Conservation (phyloP, 2,329 filamentous ascomycete species). For the Zymoseptoria crescenta region DNA sequence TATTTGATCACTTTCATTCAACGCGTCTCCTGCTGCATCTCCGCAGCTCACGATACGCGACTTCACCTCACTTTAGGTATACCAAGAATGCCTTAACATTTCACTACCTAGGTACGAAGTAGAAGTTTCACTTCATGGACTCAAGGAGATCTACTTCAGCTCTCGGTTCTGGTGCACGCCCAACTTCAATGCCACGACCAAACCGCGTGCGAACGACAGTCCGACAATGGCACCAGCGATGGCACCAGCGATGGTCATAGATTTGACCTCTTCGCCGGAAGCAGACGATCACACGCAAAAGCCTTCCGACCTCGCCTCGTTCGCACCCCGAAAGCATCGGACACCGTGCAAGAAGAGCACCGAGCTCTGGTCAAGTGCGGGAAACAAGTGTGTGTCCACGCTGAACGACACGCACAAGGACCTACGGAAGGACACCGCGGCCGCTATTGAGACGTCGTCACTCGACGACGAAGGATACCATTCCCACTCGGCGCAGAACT, state of each 20-base stretch:
- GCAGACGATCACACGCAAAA: slow-evolving; percentile 2
- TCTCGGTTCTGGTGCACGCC: not conserved
- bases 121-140: too few species aligned
- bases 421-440: not conserved
- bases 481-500: not conserved
- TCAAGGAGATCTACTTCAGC: not conserved
- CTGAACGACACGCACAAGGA: not conserved
- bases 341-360: not conserved
- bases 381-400: not conserved
- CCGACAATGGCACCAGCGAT: slow-evolving; percentile 14
- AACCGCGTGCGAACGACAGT: slow-evolving; percentile 4
- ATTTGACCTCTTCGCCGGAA: slow-evolving; percentile 4
- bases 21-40: too few species aligned
- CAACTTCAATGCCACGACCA: not conserved
- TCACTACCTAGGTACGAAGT: too few species aligned
- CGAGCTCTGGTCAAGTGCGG: not conserved
- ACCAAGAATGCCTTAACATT: too few species aligned
- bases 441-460: not conserved
- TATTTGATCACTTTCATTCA: too few species aligned
- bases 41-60: too few species aligned
- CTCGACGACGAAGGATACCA: not conserved
- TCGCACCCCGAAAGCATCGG: not conserved
- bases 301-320: not conserved
- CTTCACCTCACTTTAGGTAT: too few species aligned
- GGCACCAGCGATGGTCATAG: slow-evolving; percentile 1